Evolutionary conservation across 176 grass and related monocot species (phyloP).

Genomic region (Raddia distichophylla): DNA sequence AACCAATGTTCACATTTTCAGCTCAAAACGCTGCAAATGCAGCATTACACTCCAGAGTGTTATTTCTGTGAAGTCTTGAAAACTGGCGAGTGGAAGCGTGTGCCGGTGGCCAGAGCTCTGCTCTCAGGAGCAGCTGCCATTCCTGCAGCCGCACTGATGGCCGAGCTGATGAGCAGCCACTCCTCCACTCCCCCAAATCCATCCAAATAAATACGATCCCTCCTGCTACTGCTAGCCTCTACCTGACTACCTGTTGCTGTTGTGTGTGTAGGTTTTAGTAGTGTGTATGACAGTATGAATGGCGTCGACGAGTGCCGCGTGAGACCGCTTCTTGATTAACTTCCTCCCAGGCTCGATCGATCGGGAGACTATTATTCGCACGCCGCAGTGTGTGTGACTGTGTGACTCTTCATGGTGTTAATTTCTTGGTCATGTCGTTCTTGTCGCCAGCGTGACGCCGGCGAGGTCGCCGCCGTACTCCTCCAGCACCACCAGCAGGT

Average conservation of each 20-base stretch:
- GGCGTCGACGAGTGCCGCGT: conserved; percentile 18
- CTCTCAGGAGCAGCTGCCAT: background rate
- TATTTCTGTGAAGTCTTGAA: background rate
- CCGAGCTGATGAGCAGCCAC: background rate
- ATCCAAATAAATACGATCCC: conserved; percentile 40
- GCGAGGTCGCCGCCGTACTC: conserved; percentile 70
- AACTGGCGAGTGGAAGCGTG: conserved; percentile 12
- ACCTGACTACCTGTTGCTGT: background rate
- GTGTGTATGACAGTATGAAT: conserved; percentile 34
- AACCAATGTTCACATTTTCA: conserved; percentile 2
- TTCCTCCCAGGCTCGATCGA: background rate
- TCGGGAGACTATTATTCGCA: background rate
- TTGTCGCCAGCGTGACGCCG: conserved; percentile 54
- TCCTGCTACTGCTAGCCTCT: background rate
- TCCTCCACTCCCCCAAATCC: background rate
- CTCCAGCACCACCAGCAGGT: conserved; percentile 73
- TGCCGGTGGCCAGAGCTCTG: conserved; percentile 10
- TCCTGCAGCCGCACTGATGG: conserved; percentile 43
- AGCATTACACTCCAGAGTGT: background rate
- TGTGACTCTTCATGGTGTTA: no score
- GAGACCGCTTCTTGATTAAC: background rate
- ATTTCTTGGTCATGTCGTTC: conserved; percentile 38
- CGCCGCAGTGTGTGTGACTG: background rate
- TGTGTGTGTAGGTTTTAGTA: background rate
- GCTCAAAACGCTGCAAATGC: background rate